Conservation (phyloP, 179 eudicot genomes). For the Beta macrorhiza region DNA sequence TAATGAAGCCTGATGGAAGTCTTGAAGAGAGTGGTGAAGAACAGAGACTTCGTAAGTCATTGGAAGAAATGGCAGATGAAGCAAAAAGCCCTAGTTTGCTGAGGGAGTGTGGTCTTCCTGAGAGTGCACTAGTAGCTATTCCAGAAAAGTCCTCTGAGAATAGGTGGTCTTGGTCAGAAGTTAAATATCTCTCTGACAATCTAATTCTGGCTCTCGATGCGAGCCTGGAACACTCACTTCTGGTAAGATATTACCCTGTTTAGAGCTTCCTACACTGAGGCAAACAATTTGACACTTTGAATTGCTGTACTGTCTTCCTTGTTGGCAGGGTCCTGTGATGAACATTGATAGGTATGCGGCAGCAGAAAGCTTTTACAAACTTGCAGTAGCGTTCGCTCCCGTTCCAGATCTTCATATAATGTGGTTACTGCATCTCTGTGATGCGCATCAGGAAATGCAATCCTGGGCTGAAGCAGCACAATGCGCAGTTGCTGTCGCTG, state of each 20-base stretch:
- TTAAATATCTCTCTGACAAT: slow-evolving; percentile 68
- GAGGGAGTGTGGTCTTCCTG: slow-evolving; percentile 76
- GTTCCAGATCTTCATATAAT: slow-evolving; percentile 99
- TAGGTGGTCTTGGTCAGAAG: slow-evolving; percentile 92
- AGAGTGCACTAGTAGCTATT: slow-evolving; percentile 54
- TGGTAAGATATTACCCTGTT: slow-evolving; percentile 46
- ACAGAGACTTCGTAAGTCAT: slow-evolving; percentile 75
- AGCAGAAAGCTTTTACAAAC: slow-evolving; percentile 97
- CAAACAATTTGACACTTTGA: slow-evolving; percentile 3
- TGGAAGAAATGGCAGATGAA: slow-evolving; percentile 97
- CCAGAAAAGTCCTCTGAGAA: slow-evolving; percentile 56
- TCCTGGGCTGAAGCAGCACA: slow-evolving; percentile 99
- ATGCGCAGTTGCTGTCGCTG: slow-evolving; percentile 99
- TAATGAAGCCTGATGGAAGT: slow-evolving; percentile 93
- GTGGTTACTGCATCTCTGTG: slow-evolving; percentile 98
- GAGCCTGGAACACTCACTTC: slow-evolving; percentile 90
- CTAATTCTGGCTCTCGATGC: slow-evolving; percentile 91
- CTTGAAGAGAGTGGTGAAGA: slow-evolving; percentile 99
- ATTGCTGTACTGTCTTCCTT: slow-evolving; percentile 14
- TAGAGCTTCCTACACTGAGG: neutral
- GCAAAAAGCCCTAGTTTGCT: slow-evolving; percentile 50
- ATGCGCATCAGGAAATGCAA: slow-evolving; percentile 99
- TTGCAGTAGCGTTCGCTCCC: slow-evolving; percentile 94
- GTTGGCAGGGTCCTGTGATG: slow-evolving; percentile 78
- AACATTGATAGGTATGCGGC: slow-evolving; percentile 93